Conservation (phyloP, 371 early-diverging fungal genomes). For the Mortierella sp. region DNA sequence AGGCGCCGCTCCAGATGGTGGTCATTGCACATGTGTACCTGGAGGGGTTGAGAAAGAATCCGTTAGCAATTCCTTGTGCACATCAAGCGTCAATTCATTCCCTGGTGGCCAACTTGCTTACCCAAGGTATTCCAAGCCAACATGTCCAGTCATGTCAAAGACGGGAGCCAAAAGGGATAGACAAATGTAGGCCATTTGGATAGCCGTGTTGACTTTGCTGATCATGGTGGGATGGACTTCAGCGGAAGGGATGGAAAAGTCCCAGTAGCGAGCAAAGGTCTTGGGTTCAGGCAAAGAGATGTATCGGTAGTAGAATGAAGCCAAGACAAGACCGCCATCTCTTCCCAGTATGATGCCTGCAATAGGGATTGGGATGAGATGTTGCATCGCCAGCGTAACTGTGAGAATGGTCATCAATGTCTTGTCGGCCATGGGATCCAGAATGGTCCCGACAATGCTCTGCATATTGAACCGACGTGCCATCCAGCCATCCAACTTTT, state of each 20-base stretch:
- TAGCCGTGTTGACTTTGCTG: slow-evolving; percentile 93
- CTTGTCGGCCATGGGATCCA: slow-evolving; percentile 98
- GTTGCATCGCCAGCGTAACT: slow-evolving; percentile 78
- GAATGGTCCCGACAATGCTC: slow-evolving; percentile 88
- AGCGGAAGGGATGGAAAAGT: slow-evolving; percentile 90
- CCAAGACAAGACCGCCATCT: slow-evolving; percentile 82
- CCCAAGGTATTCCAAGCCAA: slow-evolving; percentile 54
- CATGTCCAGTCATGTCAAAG: slow-evolving; percentile 60
- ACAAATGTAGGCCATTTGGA: slow-evolving; percentile 88
- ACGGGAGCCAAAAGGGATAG: slow-evolving; percentile 77
- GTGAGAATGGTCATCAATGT: slow-evolving; percentile 92
- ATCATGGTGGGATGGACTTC: slow-evolving; percentile 90
- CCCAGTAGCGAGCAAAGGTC: slow-evolving; percentile 87
- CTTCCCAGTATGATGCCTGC: slow-evolving; percentile 89
- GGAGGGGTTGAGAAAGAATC: slow-evolving; percentile 10
- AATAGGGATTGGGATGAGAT: slow-evolving; percentile 82
- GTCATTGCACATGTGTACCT: slow-evolving; percentile 81
- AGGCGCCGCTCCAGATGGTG: slow-evolving; percentile 83
- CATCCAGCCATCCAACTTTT: slow-evolving; percentile 90
- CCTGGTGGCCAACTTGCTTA: slow-evolving; percentile 15
- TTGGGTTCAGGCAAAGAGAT: slow-evolving; percentile 91
- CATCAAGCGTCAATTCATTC: too few relatives aligned
- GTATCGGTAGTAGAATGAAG: slow-evolving; percentile 89
- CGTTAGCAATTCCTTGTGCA: too few relatives aligned
- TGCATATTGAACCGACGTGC: slow-evolving; percentile 90